Percentiles rank a stretch among this genome's conserved stretches.
Evolutionary conservation across 1,284 basidiomycete species (phyloP).

Genomic region (Abortiporus biennis): DNA sequence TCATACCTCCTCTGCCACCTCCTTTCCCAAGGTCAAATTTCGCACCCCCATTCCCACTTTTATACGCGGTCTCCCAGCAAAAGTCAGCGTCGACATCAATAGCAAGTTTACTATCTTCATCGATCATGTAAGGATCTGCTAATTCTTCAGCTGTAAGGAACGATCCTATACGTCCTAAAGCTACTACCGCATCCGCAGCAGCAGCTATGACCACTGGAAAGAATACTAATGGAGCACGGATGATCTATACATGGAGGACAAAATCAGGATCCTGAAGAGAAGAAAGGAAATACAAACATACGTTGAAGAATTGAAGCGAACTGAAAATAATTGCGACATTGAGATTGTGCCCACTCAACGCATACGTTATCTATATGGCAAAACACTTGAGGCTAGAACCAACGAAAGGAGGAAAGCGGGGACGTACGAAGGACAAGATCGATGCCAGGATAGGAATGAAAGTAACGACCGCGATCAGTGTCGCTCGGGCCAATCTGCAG

Average conservation of each 20-base stretch:
- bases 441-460: constrained; percentile 65
- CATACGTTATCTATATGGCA: constrained; percentile 57
- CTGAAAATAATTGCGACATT: constrained; percentile 70
- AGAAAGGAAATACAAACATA: constrained; percentile 34
- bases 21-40: constrained; percentile 16
- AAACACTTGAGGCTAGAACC: background rate
- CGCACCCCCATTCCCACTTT: constrained; percentile 19
- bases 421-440: constrained; percentile 63
- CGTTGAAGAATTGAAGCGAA: constrained; percentile 70
- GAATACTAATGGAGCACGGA: constrained; percentile 46
- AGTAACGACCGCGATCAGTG: constrained; percentile 49
- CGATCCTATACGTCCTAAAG: constrained; percentile 49
- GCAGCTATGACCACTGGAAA: constrained; percentile 46
- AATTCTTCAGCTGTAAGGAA: constrained; percentile 67
- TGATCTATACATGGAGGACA: constrained; percentile 34
- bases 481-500: constrained; percentile 43
- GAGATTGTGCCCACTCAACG: constrained; percentile 56
- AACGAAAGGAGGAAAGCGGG: background rate
- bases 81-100: constrained; percentile 62
- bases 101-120: constrained; percentile 36
- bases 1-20: constrained; percentile 6
- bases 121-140: constrained; percentile 42
- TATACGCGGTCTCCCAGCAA: constrained; percentile 54
- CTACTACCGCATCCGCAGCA: constrained; percentile 56
- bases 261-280: background rate